Percentiles rank a stretch among this genome's conserved stretches.
Evolutionary conservation across 345 rosid genomes (phyloP).

Genomic region (Barbarea vulgaris): DNA sequence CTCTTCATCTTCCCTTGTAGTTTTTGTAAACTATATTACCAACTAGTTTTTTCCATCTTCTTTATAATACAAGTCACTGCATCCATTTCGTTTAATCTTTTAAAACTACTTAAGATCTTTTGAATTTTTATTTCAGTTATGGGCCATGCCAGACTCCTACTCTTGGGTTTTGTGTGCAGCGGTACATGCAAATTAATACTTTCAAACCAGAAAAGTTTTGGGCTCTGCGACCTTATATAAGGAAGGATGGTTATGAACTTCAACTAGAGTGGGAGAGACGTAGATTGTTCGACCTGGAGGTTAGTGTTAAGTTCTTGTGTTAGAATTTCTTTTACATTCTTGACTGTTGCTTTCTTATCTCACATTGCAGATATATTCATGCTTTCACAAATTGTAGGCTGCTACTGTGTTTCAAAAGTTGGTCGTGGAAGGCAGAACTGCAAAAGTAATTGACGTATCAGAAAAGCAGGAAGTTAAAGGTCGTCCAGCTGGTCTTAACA

Average conservation of each 20-base stretch:
- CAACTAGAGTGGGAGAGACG: conserved; percentile 93
- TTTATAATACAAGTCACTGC: neutral
- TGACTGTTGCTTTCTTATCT: conserved; percentile 15
- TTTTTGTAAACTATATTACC: neutral
- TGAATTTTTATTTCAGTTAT: conserved; percentile 63
- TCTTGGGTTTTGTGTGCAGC: conserved; percentile 95
- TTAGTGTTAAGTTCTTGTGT: conserved; percentile 45
- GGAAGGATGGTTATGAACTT: conserved; percentile 73
- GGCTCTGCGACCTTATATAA: conserved; percentile 65
- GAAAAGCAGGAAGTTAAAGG: conserved; percentile 82
- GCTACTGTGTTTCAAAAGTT: conserved; percentile 77
- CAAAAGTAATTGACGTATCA: conserved; percentile 69
- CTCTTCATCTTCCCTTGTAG: neutral
- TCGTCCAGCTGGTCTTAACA: conserved; percentile 91
- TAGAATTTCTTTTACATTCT: conserved; percentile 21
- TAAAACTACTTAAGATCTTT: conserved; percentile 22
- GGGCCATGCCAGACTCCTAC: conserved; percentile 99
- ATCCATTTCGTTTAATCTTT: conserved; percentile 13
- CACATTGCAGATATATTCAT: conserved; percentile 9
- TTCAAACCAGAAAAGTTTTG: conserved; percentile 91
- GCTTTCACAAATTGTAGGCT: conserved; percentile 54
- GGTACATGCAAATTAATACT: conserved; percentile 84
- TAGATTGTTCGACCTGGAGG: conserved; percentile 84
- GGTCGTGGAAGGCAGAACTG: conserved; percentile 68
- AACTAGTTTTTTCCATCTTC: conserved; percentile 7